Base-by-base conservation (phyloP, 208 protist species). In the Endotrypanum monterogeii region DNA sequence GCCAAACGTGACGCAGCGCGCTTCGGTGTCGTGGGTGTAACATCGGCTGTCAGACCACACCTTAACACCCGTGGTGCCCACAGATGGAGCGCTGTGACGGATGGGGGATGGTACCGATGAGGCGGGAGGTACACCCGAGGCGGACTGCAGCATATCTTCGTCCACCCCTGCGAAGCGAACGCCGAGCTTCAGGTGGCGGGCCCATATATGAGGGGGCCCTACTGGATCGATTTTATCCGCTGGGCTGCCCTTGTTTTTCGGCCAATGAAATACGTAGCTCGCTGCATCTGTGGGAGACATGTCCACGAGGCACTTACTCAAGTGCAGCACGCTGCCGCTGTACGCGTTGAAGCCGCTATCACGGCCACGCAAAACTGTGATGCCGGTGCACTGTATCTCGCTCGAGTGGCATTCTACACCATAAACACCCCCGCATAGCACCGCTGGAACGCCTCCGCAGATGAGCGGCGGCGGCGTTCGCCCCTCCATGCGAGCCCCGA, bases 311-410 rank as follows among this genome's bases (percentile, higher is more conserved):
- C 85, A 94, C 67, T 76, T 71, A 23, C 68, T 67, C 60, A 90
- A 62, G 30, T 55, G 74, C 30, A 73, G 32, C 11, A n/a, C 25
- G 41, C 88, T 86, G 46, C 80, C 74, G 71, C 77, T 86, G 74
- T 91, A 84, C 57, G 78, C 81, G 51, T 88, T 94, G 52, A 94
- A 87, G 12, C 84, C 90, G 65, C 87, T 90, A 66, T 90, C 88
- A 55, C 78, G 56, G 20, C 82, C 80, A 51, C 82, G 76, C 55
- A 73, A 68, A 16, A 91, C 88, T 16, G 69, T 80, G 35, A 94
- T 73, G 44, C 86, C 84, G 60, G 67, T 66, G 63, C 86, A 90
- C 20, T 51, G 51, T 55, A 87, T 65, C 57, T 84, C 69, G 61
- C 88, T 90, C 11, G 78, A 69, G 20, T 88, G 83, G 44, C 75